A percentile compares a stretch with the other conserved stretches of the same genome.
Evolutionary conservation across 2,329 filamentous ascomycete genomes (phyloP).

Genomic region (Cercospora citrullina): DNA sequence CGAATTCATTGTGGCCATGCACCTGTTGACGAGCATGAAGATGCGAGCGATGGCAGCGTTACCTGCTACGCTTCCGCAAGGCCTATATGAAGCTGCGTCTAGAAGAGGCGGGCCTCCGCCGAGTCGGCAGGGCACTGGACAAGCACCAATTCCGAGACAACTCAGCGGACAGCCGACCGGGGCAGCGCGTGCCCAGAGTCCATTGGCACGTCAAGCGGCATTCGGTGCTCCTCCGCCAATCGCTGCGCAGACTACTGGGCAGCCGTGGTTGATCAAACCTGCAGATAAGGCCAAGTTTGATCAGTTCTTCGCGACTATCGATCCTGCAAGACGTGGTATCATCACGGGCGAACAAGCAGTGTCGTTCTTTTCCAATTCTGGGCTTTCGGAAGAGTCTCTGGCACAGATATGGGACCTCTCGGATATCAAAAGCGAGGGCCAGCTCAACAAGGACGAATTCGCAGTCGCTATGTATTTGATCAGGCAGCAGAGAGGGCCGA

Average conservation of each 20-base stretch:
- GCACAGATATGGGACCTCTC: conserved; percentile 97
- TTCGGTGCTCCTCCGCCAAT: conserved; percentile 52
- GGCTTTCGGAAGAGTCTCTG: conserved; percentile 80
- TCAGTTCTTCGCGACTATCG: conserved; percentile 77
- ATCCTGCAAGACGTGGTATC: conserved; percentile 75
- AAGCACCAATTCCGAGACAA: conserved; percentile 71
- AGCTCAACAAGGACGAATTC: conserved; percentile 84
- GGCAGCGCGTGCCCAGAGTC: conserved; percentile 59
- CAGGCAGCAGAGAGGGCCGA: conserved; percentile 77
- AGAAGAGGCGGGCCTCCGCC: conserved; percentile 59
- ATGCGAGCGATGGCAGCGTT: conserved; percentile 75
- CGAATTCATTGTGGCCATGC: conserved; percentile 98
- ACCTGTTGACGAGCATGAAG: conserved; percentile 89
- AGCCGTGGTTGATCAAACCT: conserved; percentile 79
- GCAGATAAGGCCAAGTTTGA: conserved; percentile 88
- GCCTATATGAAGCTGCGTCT: conserved; percentile 85
- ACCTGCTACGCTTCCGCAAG: conserved; percentile 77
- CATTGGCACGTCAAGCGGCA: conserved; percentile 52
- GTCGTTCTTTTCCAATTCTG: conserved; percentile 88
- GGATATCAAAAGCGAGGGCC: conserved; percentile 87
- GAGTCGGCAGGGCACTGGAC: conserved; percentile 34
- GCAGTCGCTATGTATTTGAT: conserved; percentile 98
- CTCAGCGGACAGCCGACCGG: conserved; percentile 63
- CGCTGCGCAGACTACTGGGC: conserved; percentile 56
- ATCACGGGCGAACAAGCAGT: conserved; percentile 96